Evolutionary conservation across 805 yeast species (phyloP), one percentile per base, ranked within the genome.

Genomic region (Naumovozyma castellii): DNA sequence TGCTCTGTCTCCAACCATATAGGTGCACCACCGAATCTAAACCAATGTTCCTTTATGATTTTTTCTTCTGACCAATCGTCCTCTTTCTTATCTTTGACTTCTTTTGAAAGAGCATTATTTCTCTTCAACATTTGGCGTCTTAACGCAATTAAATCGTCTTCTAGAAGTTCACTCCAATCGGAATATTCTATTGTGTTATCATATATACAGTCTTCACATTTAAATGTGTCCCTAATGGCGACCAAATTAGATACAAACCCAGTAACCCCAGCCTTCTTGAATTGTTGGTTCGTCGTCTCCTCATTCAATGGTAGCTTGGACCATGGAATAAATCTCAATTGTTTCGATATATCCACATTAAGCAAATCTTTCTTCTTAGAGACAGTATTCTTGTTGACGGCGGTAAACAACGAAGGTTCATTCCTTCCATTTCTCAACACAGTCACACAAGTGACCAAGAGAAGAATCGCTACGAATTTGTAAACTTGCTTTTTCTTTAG

Each of bases 21-120:
- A 20, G 34, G 20, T 16, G 42, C 22, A 5, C 22, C 18, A 40
- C 42, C 42, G 15, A 35, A 31, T 27, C 25, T 36, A 17, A 19
- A 27, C 76, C 76, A 73, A 17, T 32, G 33, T 31, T 42, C 18
- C 18, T 27, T 16, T 13, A 42, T 30, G 10, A 36, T 38, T 9
- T 34, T 30, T 16, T 15, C 32, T 30, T 29, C 38, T 4, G 30
- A 4, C 35, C 19, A 30, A 14, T 33, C 18, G 8, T 32, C 19
- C 20, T 32, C 43, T 8, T 10, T 36, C 10, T 22, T 10, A 73
- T 22, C 9, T 22, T 22, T 6, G 27, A 22, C 10, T 22, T 22
- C 27, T 22, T 22, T 22, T 6, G 27, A 6, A 6, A 22, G 10
- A 6, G 27, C 6, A 22, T 10, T 10, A 22, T 10, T 10, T 6